phyloP scores from a whole-genome alignment of 1,139 yeast genomes.

The Geotrichum australiense region DNA sequence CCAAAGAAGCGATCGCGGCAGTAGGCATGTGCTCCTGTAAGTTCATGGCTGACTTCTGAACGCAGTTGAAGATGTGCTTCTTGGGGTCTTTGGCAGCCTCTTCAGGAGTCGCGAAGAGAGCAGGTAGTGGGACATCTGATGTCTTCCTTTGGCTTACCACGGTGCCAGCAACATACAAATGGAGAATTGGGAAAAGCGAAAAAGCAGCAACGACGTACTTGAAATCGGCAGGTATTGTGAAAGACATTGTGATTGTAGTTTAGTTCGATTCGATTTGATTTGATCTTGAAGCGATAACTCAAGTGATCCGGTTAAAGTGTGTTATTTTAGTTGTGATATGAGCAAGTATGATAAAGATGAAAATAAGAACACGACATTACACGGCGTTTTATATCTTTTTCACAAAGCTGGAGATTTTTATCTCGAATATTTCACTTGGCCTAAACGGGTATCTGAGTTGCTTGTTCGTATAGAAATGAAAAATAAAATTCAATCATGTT shows the following conservation, averaged over 20 bases:
- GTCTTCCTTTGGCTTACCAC: constrained; percentile 15
- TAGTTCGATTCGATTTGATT: no score
- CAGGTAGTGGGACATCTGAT: constrained; percentile 17
- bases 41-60: constrained; percentile 21
- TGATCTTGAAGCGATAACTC: no score
- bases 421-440: no score
- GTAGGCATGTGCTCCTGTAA: constrained; percentile 19
- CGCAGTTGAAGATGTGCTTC: constrained; percentile 20
- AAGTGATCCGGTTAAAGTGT: no score
- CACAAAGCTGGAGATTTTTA: no score
- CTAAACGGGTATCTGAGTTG: no score
- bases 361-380: no score
- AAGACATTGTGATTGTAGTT: constrained; percentile 10
- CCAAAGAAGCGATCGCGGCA: constrained; percentile 15
- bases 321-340: no score
- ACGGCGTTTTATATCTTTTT: no score
- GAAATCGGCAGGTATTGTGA: constrained; percentile 18
- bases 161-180: constrained; percentile 16
- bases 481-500: no score
- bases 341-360: no score
- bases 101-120: constrained; percentile 18
- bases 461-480: no score
- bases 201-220: constrained; percentile 19
- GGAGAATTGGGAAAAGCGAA: constrained; percentile 17
- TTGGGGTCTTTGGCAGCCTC: constrained; percentile 19